Conservation (phyloP, 2,329 filamentous ascomycete species). For the Neophaeococcomyces mojaviensis region DNA sequence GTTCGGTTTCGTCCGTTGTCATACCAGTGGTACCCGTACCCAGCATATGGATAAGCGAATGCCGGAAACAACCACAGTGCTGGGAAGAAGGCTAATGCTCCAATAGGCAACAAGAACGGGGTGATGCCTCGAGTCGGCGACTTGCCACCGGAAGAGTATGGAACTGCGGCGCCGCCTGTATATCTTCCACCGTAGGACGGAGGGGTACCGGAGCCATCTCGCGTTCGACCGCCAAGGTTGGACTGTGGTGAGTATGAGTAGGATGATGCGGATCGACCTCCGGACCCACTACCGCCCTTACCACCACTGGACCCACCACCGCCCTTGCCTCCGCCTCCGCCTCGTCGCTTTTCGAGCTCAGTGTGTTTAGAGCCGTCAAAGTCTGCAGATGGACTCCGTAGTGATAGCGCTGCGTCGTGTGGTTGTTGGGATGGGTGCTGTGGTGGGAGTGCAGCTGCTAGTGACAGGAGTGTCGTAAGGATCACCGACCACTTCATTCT, state of each 20-base stretch:
- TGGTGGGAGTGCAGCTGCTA: constrained; percentile 13
- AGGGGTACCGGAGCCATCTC: constrained; percentile 33
- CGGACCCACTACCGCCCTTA: constrained; percentile 8
- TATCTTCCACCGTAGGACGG: constrained; percentile 48
- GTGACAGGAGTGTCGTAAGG: no score
- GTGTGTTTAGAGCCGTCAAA: constrained; percentile 6
- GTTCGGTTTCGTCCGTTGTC: constrained; percentile 31
- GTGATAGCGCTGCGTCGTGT: neutral
- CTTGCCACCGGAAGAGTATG: constrained; percentile 41
- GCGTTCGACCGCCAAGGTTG: constrained; percentile 28
- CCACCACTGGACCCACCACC: constrained; percentile 10
- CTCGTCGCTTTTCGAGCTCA: constrained; percentile 22
- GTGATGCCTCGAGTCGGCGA: constrained; percentile 42
- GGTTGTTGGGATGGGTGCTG: neutral
- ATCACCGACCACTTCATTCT: no score
- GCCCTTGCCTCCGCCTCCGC: constrained; percentile 11
- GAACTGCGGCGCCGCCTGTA: constrained; percentile 44
- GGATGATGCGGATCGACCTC: constrained; percentile 12
- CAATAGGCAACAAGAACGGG: constrained; percentile 42
- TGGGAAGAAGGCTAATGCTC: constrained; percentile 42
- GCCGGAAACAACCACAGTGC: constrained; percentile 47
- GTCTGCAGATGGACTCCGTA: neutral
- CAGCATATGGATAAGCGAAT: constrained; percentile 48
- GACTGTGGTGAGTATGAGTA: constrained; percentile 20
- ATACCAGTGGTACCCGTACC: constrained; percentile 37